phyloP scores from a whole-genome alignment of 176 grass and related monocot genomes.

The Hordeum vulgare region DNA sequence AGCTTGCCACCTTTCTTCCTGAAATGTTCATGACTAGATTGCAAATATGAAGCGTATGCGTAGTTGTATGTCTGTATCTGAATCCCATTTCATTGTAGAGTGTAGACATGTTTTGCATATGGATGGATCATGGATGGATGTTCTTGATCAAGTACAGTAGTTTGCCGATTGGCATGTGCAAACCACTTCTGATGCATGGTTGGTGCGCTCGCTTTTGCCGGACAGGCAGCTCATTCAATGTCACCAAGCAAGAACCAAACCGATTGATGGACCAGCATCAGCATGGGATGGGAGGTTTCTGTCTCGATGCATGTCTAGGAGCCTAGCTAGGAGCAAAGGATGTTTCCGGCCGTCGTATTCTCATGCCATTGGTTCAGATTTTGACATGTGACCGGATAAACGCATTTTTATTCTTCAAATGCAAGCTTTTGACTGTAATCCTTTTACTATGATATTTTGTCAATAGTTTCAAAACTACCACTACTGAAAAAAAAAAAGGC shows the following conservation, averaged over 20 bases:
- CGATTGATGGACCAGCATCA: slow-evolving; percentile 15
- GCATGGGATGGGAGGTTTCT: neutral
- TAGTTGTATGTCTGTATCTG: neutral
- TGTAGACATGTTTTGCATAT: slow-evolving; percentile 7
- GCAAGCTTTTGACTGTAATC: too few relatives aligned
- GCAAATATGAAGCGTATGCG: neutral
- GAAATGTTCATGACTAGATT: neutral
- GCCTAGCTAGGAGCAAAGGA: too few relatives aligned
- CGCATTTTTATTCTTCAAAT: too few relatives aligned
- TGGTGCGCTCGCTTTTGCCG: slow-evolving; percentile 26
- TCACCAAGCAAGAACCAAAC: slow-evolving; percentile 5
- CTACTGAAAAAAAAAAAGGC: too few relatives aligned
- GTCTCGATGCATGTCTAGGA: neutral
- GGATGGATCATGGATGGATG: slow-evolving; percentile 12
- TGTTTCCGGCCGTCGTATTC: too few relatives aligned
- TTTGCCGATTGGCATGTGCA: slow-evolving; percentile 19
- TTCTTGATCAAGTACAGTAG: slow-evolving; percentile 3
- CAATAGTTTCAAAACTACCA: too few relatives aligned
- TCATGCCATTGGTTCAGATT: too few relatives aligned
- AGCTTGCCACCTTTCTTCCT: neutral
- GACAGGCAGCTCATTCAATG: slow-evolving; percentile 39
- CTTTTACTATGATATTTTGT: too few relatives aligned
- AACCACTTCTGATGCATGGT: slow-evolving; percentile 7
- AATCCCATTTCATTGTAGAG: neutral
- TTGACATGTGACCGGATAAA: too few relatives aligned